Evolutionary conservation across 2,329 filamentous ascomycete genomes (phyloP), one percentile per base, ranked within the genome.

Genomic region (Xenosphaeropsis pyriputrescens): DNA sequence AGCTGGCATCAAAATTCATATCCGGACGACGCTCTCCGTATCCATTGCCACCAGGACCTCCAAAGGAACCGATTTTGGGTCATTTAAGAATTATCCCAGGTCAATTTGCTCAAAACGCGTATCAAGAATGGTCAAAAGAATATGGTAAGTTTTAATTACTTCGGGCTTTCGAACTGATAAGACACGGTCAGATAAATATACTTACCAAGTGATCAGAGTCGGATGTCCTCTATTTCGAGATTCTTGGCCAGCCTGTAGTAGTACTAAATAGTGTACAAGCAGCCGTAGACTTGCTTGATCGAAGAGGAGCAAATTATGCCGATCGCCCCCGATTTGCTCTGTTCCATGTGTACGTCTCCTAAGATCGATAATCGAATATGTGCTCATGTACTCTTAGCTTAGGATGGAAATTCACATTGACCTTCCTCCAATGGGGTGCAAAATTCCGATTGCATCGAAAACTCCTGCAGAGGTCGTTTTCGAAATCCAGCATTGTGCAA

Each of bases 371-470:
- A 15, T 26, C 29, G 15, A 17, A 33, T 17, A 15, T 29, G 13
- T 19, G 14, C 9, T 36, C 14, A 14, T 18, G 15, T 12, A 13
- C 26, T 22, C 43, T 43, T 6, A 26, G 22, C 13, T 47, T 49
- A 43, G 63, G 63, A 16, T 68, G 64, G 64, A 52, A 55, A 15
- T 57, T 58, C 31, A 66, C 64, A 1, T 50, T 67, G 18, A 64
- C 63, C 8, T 67, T 67, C 41, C 49, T 65, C 1, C 54, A 50
- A 39, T 63, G 57, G 55, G 61, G 61, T 0, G 50, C 57, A n/a
- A 47, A 47, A 19, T 67, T 64, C 44, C 54, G 56, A n/a, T 45
- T 61, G 39, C 64, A 67, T 42, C 59, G 65, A 26, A 57, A 55
- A 35, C 49, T 65, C 18, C 50, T 67, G 14, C 64, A 68, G 40